Percentiles rank a stretch among this genome's conserved stretches.
phyloP scores from a whole-genome alignment of 2,329 filamentous ascomycete genomes.

The Alternaria angustiovoidea region DNA sequence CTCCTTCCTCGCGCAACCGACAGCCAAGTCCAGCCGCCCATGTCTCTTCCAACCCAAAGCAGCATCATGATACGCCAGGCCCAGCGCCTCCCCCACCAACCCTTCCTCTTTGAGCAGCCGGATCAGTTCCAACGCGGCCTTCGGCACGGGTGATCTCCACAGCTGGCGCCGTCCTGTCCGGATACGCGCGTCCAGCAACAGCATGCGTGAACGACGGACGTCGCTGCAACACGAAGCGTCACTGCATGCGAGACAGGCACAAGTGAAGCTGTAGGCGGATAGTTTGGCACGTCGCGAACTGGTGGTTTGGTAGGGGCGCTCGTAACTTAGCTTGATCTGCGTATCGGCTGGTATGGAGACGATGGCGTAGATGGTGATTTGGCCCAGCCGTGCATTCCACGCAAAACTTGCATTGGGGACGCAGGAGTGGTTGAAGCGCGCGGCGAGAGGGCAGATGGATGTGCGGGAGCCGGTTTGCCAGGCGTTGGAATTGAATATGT shows the following conservation, averaged over 20 bases:
- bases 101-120: slow-evolving; percentile 26
- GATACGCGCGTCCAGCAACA: slow-evolving; percentile 22
- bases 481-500: slow-evolving; percentile 35
- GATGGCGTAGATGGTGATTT: slow-evolving; percentile 37
- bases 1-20: slow-evolving; percentile 21
- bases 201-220: slow-evolving; percentile 25
- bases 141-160: slow-evolving; percentile 23
- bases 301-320: slow-evolving; percentile 29
- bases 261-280: slow-evolving; percentile 31
- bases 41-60: slow-evolving; percentile 23
- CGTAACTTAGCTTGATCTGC: slow-evolving; percentile 44
- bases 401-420: slow-evolving; percentile 43
- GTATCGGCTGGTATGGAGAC: slow-evolving; percentile 37
- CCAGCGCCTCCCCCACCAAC: slow-evolving; percentile 28
- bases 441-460: slow-evolving; percentile 39
- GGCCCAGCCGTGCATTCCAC: slow-evolving; percentile 27
- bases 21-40: slow-evolving; percentile 23
- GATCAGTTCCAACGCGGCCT: slow-evolving; percentile 22
- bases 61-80: slow-evolving; percentile 28
- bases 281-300: slow-evolving; percentile 29
- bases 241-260: slow-evolving; percentile 39
- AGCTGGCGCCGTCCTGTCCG: slow-evolving; percentile 19
- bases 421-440: slow-evolving; percentile 50
- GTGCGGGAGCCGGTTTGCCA: slow-evolving; percentile 27
- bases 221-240: slow-evolving; percentile 13